phyloP scores from a whole-genome alignment of 1,284 basidiomycete genomes.

The Heterobasidion parviporum region DNA sequence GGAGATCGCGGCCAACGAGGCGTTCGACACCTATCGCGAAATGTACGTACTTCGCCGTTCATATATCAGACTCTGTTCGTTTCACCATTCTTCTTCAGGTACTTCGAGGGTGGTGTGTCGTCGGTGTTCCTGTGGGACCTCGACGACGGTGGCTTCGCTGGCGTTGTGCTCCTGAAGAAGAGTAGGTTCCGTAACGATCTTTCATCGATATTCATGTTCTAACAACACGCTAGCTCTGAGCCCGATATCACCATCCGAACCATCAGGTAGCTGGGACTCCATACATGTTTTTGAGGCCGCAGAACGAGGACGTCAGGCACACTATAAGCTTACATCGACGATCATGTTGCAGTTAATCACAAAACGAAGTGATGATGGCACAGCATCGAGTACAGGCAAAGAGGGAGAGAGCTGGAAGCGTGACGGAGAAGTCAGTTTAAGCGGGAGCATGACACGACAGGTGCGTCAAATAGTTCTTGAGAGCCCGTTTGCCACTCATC shows the following conservation, averaged over 20 bases:
- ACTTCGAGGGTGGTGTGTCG: slow-evolving; percentile 96
- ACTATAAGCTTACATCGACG: slow-evolving; percentile 96
- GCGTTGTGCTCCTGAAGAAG: slow-evolving; percentile 95
- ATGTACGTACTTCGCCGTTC: slow-evolving; percentile 45
- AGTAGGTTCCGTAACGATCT: slow-evolving; percentile 41
- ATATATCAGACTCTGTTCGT: background rate
- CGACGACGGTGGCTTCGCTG: slow-evolving; percentile 93
- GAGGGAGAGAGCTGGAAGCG: slow-evolving; percentile 35
- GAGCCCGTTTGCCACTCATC: background rate
- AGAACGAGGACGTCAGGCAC: slow-evolving; percentile 85
- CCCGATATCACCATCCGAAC: slow-evolving; percentile 45
- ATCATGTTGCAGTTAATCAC: slow-evolving; percentile 93
- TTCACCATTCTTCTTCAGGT: slow-evolving; percentile 38
- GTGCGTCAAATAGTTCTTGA: slow-evolving; percentile 32
- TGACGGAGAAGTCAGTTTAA: slow-evolving; percentile 76
- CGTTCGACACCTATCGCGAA: slow-evolving; percentile 96
- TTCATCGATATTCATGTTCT: background rate
- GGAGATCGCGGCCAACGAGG: slow-evolving; percentile 90
- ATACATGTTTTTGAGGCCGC: slow-evolving; percentile 96
- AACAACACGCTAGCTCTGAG: slow-evolving; percentile 43
- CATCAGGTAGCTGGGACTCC: slow-evolving; percentile 91
- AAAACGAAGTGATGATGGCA: slow-evolving; percentile 26
- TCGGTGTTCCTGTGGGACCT: slow-evolving; percentile 98
- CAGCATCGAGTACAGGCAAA: slow-evolving; percentile 9
- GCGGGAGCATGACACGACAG: slow-evolving; percentile 97